These are phyloP conservation scores for Penicillium digitatum DNA, from an alignment of 2,329 filamentous ascomycete genomes.

Conservation along the genomic window DNA sequence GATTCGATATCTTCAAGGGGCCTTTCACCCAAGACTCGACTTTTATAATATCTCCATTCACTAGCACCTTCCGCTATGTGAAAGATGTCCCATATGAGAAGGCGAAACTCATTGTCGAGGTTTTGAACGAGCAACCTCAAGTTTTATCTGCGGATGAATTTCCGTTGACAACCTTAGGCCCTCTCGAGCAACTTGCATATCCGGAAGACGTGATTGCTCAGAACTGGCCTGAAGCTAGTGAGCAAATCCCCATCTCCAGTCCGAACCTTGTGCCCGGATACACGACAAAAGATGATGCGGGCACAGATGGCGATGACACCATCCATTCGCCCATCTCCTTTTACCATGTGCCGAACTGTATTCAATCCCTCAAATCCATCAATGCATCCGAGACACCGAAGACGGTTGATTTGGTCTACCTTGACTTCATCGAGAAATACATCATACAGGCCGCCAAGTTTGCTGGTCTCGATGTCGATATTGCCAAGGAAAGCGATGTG, in stretches of 20 bases:
- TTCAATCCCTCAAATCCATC: conserved; percentile 61
- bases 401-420: conserved; percentile 80
- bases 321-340: conserved; percentile 70
- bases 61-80: conserved; percentile 70
- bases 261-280: conserved; percentile 66
- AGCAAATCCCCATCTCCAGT: conserved; percentile 33
- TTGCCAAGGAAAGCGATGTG: conserved; percentile 47
- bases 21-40: conserved; percentile 83
- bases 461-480: conserved; percentile 49
- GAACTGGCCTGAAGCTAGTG: conserved; percentile 2
- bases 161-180: conserved; percentile 35
- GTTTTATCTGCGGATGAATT: conserved; percentile 38
- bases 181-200: conserved; percentile 44
- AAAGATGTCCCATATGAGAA: conserved; percentile 74
- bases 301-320: conserved; percentile 84
- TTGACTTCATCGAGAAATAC: conserved; percentile 86
- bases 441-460: conserved; percentile 69
- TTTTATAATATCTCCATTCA: conserved; percentile 84
- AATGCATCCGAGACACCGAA: conserved; percentile 53
- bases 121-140: conserved; percentile 56
- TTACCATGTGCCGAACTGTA: conserved; percentile 76
- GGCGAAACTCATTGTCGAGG: conserved; percentile 63
- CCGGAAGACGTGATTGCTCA: conserved; percentile 19
- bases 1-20: conserved; percentile 94
- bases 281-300: conserved; percentile 81